phyloP scores from a whole-genome alignment of 257 asterid genomes.

The Coffea eugenioides region DNA sequence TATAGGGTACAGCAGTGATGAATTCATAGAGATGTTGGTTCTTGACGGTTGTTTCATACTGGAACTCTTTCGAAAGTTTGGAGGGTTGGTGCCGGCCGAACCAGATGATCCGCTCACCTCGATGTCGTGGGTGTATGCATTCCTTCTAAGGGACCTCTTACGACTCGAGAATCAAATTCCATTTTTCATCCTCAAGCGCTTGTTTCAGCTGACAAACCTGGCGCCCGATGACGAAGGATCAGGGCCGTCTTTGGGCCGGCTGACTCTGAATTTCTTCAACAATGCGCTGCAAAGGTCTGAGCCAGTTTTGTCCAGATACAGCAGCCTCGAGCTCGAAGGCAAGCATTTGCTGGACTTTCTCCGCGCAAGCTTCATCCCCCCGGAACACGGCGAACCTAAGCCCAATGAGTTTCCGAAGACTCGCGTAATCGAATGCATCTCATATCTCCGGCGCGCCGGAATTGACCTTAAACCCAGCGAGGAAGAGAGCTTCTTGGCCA shows the following conservation, averaged over 20 bases:
- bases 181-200: slow-evolving; percentile 51
- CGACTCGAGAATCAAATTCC: slow-evolving; percentile 86
- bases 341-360: slow-evolving; percentile 82
- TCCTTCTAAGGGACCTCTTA: slow-evolving; percentile 64
- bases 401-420: slow-evolving; percentile 22
- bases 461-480: slow-evolving; percentile 39
- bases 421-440: slow-evolving; percentile 55
- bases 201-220: slow-evolving; percentile 52
- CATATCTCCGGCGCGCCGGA: slow-evolving; percentile 75
- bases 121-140: slow-evolving; percentile 69
- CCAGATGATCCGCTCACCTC: slow-evolving; percentile 67
- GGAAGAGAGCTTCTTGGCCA: slow-evolving; percentile 52
- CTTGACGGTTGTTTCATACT: slow-evolving; percentile 85
- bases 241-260: slow-evolving; percentile 33
- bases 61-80: slow-evolving; percentile 67
- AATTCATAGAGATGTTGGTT: slow-evolving; percentile 71
- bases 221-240: slow-evolving; percentile 32
- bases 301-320: slow-evolving; percentile 5
- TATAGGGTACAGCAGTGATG: slow-evolving; percentile 37
- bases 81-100: slow-evolving; percentile 50
- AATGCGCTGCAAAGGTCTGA: slow-evolving; percentile 44
- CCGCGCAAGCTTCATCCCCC: slow-evolving; percentile 62
- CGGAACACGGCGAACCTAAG: slow-evolving; percentile 29
- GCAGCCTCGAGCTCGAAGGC: slow-evolving; percentile 32
- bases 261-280: slow-evolving; percentile 59